Base-by-base conservation (phyloP, 371 early-diverging fungal genomes). In the Mortierella polycephala region DNA sequence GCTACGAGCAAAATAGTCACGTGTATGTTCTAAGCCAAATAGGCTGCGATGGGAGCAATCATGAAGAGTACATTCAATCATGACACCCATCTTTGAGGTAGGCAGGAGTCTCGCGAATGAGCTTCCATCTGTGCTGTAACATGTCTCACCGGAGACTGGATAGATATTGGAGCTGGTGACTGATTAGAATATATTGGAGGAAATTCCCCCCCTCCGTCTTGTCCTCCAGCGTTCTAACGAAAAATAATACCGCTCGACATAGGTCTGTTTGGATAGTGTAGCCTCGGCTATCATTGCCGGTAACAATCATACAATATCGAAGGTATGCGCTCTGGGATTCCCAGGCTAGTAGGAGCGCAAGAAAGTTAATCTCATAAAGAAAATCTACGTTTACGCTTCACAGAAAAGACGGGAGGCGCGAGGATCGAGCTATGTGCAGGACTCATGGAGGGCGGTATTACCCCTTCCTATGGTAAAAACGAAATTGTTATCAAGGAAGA, bases 401-500 rank as follows among this genome's bases (percentile, higher is more conserved):
- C 47, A 80, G 87, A 88, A 62, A 65, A 80, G 40, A 82, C 83
- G 23, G 87, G 89, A 6, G 89, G 86, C 9, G 64, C 58, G 0
- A 64, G 90, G 13, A 82, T 90, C 20, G 90, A 90, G 63, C 80
- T 90, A 37, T 90, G 90, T 73, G 87, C 81, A 13, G 85, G 85
- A 40, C 75, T 88, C n/a, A 70, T 84, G 60, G 87, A 87, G 51
- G 88, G 87, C 23, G 84, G 82, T 1, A 83, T 75, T 30, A 82
- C 83, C 16, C 85, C 85, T 20, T 81, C 82, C 16, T 73, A 77
- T 60, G 82, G 82, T 82, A 72, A 52, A 23, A 60, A 10, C 7
- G n/a, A 30, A 30, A 30, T 30, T 30, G 4, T 30, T 30, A 30
- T 30, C 30, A 30, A 30, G 30, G 30, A 30, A 30, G 30, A 30